Percentiles rank a stretch among this genome's conserved stretches.
Conservation (phyloP, 2,329 filamentous ascomycete species). For the Stenocarpella maydis region DNA sequence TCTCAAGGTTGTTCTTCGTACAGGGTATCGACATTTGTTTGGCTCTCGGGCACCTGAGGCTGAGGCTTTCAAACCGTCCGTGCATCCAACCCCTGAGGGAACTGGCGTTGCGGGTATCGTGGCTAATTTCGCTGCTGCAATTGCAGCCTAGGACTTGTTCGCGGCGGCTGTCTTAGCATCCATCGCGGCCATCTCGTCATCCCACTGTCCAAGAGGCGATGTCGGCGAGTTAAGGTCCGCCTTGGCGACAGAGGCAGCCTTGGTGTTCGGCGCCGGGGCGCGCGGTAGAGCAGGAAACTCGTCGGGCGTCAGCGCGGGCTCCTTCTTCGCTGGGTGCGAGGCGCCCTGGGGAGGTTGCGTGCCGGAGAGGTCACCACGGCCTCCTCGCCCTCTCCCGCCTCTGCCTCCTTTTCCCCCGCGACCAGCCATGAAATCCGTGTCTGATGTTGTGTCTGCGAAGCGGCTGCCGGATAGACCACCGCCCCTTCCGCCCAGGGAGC, state of each 20-base stretch:
- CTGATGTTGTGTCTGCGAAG: conserved; percentile 47
- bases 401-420: conserved; percentile 44
- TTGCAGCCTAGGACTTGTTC: conserved; percentile 10
- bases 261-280: conserved; percentile 34
- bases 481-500: conserved; percentile 46
- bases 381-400: conserved; percentile 45
- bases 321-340: conserved; percentile 37
- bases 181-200: conserved; percentile 64
- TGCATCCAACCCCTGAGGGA: background rate
- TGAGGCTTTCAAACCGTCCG: background rate
- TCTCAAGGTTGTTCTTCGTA: background rate
- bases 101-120: background rate
- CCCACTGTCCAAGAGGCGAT: conserved; percentile 59
- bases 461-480: conserved; percentile 52
- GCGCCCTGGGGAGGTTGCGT: conserved; percentile 1
- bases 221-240: conserved; percentile 43
- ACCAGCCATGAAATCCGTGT: conserved; percentile 42
- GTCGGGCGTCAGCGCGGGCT: conserved; percentile 45
- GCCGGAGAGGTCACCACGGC: conserved; percentile 39
- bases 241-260: conserved; percentile 36
- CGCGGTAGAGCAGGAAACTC: conserved; percentile 53
- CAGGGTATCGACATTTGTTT: background rate
- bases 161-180: conserved; percentile 46
- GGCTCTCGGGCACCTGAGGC: background rate
- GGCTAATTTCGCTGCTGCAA: background rate